phyloP scores from a whole-genome alignment of 2,329 filamentous ascomycete genomes.

The Diplocarpon rosae region DNA sequence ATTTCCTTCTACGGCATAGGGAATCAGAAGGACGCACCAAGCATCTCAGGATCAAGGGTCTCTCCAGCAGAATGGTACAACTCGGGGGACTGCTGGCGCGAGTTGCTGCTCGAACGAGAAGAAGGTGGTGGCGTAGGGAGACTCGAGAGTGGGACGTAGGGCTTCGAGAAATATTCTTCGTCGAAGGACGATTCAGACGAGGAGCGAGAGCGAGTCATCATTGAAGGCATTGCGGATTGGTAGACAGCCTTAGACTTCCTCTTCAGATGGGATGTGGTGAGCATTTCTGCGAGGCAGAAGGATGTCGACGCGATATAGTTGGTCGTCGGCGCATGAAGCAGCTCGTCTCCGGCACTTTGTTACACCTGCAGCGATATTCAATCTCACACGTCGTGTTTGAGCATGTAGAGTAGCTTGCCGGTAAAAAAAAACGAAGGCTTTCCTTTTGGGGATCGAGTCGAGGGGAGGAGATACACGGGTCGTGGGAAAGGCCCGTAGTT shows the following conservation, averaged over 20 bases:
- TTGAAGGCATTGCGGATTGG: slow-evolving; percentile 15
- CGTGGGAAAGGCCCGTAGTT: no score
- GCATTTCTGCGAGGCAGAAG: slow-evolving; percentile 1
- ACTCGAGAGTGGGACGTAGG: slow-evolving; percentile 56
- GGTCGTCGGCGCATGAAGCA: neutral
- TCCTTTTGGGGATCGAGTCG: no score
- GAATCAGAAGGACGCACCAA: slow-evolving; percentile 19
- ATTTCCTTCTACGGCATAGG: neutral
- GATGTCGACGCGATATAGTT: slow-evolving; percentile 1
- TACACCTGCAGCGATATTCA: no score
- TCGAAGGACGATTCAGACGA: slow-evolving; percentile 28
- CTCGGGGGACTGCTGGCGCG: slow-evolving; percentile 11
- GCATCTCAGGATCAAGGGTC: slow-evolving; percentile 20
- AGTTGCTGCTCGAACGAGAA: slow-evolving; percentile 17
- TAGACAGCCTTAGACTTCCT: slow-evolving; percentile 13
- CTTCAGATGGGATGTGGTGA: slow-evolving; percentile 11
- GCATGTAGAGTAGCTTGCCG: no score
- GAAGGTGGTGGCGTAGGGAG: slow-evolving; percentile 56
- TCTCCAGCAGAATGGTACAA: slow-evolving; percentile 16
- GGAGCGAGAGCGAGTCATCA: slow-evolving; percentile 18
- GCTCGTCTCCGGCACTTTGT: no score
- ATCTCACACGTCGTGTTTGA: no score
- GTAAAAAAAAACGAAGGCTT: no score
- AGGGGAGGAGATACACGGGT: no score
- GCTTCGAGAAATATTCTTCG: slow-evolving; percentile 41